Percentiles rank a stretch among this genome's conserved stretches.
These are phyloP conservation scores for Wickerhamiella pararugosa DNA, from an alignment of 1,139 yeast genomes.

Conservation along the genomic window DNA sequence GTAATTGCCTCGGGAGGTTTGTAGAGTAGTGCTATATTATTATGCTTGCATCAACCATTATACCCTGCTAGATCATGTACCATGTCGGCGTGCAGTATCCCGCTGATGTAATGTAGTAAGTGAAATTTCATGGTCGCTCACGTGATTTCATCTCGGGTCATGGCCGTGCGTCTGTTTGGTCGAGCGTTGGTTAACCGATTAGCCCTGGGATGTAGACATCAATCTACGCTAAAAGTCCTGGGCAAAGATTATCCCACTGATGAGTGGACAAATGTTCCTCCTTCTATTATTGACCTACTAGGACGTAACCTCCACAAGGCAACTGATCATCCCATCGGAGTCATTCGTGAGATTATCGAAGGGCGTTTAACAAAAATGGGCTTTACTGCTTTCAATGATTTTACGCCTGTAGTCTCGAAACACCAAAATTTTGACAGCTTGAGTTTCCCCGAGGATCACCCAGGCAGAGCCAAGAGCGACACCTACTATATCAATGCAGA, in stretches of 20 bases:
- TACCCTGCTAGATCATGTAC: no score
- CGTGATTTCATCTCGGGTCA: background rate
- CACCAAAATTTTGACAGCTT: conserved; percentile 79
- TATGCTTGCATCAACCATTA: no score
- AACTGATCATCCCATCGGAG: conserved; percentile 78
- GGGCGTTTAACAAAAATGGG: conserved; percentile 49
- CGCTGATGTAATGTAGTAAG: no score
- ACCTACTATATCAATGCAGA: conserved; percentile 74
- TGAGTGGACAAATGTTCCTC: conserved; percentile 77
- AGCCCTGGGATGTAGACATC: background rate
- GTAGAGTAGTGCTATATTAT: no score
- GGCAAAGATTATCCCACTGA: conserved; percentile 47
- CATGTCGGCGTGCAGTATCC: no score
- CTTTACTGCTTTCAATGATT: conserved; percentile 66
- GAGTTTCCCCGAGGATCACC: conserved; percentile 85
- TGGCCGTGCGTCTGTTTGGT: background rate
- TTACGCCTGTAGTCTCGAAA: conserved; percentile 70
- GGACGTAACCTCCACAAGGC: conserved; percentile 61
- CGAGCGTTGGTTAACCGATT: background rate
- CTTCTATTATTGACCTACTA: conserved; percentile 51
- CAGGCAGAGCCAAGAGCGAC: conserved; percentile 84
- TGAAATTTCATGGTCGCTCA: no score
- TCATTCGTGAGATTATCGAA: conserved; percentile 61
- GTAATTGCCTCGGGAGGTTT: no score
- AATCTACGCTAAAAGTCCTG: conserved; percentile 24